phyloP scores from a whole-genome alignment of 179 eudicot species.

The Pouteria campechiana region DNA sequence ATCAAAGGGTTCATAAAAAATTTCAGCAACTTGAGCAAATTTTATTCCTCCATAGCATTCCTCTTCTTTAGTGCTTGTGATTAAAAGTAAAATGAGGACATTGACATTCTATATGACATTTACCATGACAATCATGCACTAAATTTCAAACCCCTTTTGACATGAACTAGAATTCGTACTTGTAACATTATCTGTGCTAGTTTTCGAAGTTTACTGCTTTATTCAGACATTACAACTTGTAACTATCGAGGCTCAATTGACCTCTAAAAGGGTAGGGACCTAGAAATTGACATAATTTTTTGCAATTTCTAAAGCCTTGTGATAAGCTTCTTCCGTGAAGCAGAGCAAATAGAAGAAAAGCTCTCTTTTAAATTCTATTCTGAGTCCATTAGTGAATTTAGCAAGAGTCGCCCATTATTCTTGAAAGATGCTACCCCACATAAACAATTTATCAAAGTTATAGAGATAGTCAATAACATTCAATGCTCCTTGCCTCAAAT shows the following conservation, averaged over 20 bases:
- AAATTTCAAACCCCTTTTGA: neutral
- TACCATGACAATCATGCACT: neutral
- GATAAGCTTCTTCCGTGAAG: neutral
- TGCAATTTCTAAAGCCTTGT: neutral
- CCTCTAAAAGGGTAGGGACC: no score
- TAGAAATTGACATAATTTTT: neutral
- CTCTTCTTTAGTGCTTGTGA: no score
- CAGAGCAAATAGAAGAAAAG: neutral
- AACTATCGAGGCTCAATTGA: neutral
- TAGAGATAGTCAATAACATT: no score
- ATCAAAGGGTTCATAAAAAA: neutral
- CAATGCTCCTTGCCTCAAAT: neutral
- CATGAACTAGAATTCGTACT: neutral
- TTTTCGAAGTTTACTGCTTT: neutral
- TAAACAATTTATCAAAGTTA: neutral
- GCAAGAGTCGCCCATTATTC: neutral
- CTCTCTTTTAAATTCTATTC: neutral
- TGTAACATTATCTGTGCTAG: neutral
- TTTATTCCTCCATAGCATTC: no score
- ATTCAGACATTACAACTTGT: neutral
- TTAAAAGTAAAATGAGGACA: neutral
- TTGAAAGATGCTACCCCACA: neutral
- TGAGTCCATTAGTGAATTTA: neutral
- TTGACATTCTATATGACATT: neutral
- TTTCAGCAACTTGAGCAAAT: neutral